Evolutionary conservation across 179 eudicot species (phyloP).

Genomic region (Monotropa hypopitys): DNA sequence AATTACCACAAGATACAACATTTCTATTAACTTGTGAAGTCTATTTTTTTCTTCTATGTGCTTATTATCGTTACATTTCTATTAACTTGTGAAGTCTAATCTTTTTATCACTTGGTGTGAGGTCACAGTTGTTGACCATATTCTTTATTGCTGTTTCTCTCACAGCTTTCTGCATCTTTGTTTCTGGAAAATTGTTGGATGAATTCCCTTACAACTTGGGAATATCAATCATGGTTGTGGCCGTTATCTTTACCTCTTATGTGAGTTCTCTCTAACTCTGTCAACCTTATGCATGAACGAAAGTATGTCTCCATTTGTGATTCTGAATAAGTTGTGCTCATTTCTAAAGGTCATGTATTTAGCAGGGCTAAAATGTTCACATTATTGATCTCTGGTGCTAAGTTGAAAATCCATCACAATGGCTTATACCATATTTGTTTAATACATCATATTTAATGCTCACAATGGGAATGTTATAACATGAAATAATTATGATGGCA

Average conservation of each 20-base stretch:
- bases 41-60: no score
- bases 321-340: background rate
- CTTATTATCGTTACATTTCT: no score
- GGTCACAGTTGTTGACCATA: conserved; percentile 33
- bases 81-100: no score
- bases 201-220: conserved; percentile 25
- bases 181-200: conserved; percentile 32
- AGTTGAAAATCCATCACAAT: background rate
- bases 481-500: background rate
- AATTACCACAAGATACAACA: background rate
- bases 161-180: conserved; percentile 32
- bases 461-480: background rate
- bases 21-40: no score
- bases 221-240: conserved; percentile 7
- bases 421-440: background rate
- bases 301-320: background rate
- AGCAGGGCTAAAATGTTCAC: background rate
- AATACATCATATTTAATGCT: background rate
- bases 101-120: no score
- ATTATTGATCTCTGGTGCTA: background rate
- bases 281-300: background rate
- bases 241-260: conserved; percentile 9
- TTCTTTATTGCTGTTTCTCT: conserved; percentile 40
- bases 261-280: conserved; percentile 17
- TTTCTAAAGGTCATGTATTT: background rate